These are phyloP conservation scores for Saitozyma podzolica DNA, from an alignment of 768 basidiomycete genomes.

Conservation along the genomic window DNA sequence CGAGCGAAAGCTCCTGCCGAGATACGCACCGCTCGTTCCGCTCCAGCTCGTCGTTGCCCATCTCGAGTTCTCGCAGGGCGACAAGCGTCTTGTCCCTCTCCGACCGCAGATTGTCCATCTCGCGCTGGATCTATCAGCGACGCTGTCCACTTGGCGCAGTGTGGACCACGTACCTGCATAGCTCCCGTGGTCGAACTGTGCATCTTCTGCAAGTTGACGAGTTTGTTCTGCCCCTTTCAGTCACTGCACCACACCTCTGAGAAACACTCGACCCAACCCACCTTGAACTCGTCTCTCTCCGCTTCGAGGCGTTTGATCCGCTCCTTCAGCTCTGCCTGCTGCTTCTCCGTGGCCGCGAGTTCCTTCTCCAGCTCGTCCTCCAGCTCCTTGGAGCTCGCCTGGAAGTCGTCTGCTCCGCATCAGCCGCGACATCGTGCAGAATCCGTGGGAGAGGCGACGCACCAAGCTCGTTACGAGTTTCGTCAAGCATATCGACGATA, in stretches of 20 bases:
- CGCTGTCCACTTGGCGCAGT: constrained; percentile 59
- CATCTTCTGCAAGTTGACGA: constrained; percentile 50
- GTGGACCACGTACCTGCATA: constrained; percentile 76
- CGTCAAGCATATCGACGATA: constrained; percentile 40
- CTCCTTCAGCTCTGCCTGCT: constrained; percentile 39
- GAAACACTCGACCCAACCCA: constrained; percentile 7
- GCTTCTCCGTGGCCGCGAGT: constrained; percentile 43
- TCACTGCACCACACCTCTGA: constrained; percentile 1
- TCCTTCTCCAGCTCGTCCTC: constrained; percentile 52
- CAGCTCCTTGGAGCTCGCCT: constrained; percentile 49
- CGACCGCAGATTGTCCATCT: constrained; percentile 75
- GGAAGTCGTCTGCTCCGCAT: constrained; percentile 45
- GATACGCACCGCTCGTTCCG: constrained; percentile 71
- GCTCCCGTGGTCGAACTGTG: constrained; percentile 89
- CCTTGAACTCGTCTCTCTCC: constrained; percentile 47
- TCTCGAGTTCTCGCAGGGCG: constrained; percentile 50
- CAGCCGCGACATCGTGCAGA: not conserved
- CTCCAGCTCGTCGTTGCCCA: constrained; percentile 78
- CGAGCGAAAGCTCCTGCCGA: not conserved
- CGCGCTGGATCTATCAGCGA: constrained; percentile 68
- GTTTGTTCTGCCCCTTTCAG: constrained; percentile 43
- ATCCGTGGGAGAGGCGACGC: constrained; percentile 2
- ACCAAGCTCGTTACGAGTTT: constrained; percentile 48
- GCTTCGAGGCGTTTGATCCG: constrained; percentile 42
- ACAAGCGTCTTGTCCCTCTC: constrained; percentile 50